Percentiles rank a stretch among this genome's conserved stretches.
Conservation (phyloP, 257 asterid genomes). For the Linderniella brevidens region DNA sequence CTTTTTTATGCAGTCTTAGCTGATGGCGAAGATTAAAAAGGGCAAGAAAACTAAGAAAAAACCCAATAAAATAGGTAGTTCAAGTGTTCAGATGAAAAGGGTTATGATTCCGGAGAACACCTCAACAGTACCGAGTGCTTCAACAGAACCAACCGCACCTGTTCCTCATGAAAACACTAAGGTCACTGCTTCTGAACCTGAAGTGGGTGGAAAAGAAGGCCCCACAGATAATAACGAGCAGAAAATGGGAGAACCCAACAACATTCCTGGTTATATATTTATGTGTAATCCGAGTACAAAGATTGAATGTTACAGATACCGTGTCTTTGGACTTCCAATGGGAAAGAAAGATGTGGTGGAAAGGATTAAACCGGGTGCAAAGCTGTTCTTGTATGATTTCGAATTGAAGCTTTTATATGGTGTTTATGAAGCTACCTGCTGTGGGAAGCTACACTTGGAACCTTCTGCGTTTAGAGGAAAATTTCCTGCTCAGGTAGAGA, state of each 20-base stretch:
- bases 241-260: conserved; percentile 11
- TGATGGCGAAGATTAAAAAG: conserved; percentile 16
- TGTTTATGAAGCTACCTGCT: conserved; percentile 53
- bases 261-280: conserved; percentile 51
- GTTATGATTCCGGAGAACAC: conserved; percentile 8
- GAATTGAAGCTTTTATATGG: conserved; percentile 54
- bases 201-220: conserved; percentile 6
- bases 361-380: conserved; percentile 43
- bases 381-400: conserved; percentile 63
- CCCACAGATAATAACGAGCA: conserved; percentile 13
- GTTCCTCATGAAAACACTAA: conserved; percentile 12
- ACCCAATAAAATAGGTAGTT: conserved; percentile 12
- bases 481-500: conserved; percentile 71
- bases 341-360: conserved; percentile 31
- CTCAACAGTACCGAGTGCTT: conserved; percentile 8
- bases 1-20: conserved; percentile 10
- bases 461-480: conserved; percentile 56
- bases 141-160: conserved; percentile 11
- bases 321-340: conserved; percentile 67
- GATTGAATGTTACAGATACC: conserved; percentile 48
- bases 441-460: conserved; percentile 49
- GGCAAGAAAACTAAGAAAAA: conserved; percentile 15
- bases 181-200: conserved; percentile 14
- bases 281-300: conserved; percentile 50
- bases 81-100: conserved; percentile 15